These are phyloP conservation scores for Fraxinus quadrangulata DNA, from an alignment of 257 asterid genomes.

Conservation along the genomic window DNA sequence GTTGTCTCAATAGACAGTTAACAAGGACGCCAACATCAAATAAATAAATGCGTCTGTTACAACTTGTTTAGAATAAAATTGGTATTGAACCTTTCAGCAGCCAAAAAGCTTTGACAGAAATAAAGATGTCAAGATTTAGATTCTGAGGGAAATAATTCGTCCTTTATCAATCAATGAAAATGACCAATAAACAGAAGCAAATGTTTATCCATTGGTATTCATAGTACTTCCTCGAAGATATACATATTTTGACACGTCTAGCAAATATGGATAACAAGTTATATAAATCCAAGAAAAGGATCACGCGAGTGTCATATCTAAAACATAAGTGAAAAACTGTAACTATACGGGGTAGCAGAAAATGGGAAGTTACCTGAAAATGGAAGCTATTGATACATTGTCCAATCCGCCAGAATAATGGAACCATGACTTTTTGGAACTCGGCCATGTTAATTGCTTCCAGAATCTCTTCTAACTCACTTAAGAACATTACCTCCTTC, in stretches of 20 bases:
- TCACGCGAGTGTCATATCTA: slow-evolving; percentile 12
- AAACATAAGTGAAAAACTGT: slow-evolving; percentile 1
- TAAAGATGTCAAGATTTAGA: slow-evolving; percentile 11
- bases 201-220: background rate
- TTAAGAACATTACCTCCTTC: slow-evolving; percentile 85
- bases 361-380: slow-evolving; percentile 65
- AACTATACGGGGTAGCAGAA: background rate
- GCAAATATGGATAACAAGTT: slow-evolving; percentile 1
- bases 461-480: slow-evolving; percentile 86
- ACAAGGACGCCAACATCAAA: slow-evolving; percentile 8
- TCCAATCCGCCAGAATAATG: slow-evolving; percentile 67
- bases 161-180: slow-evolving; percentile 8
- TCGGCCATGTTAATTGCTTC: slow-evolving; percentile 68
- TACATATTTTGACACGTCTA: slow-evolving; percentile 9
- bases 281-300: background rate
- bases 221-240: background rate
- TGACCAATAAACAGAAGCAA: slow-evolving; percentile 20
- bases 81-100: slow-evolving; percentile 2
- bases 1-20: background rate
- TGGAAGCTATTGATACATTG: slow-evolving; percentile 70
- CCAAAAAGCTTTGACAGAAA: slow-evolving; percentile 21
- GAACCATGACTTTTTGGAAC: slow-evolving; percentile 78
- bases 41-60: background rate
- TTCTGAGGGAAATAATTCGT: slow-evolving; percentile 2
- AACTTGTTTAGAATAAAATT: slow-evolving; percentile 4